Evolutionary conservation across 306 rosid species (phyloP).

Genomic region (Alnus rubra): DNA sequence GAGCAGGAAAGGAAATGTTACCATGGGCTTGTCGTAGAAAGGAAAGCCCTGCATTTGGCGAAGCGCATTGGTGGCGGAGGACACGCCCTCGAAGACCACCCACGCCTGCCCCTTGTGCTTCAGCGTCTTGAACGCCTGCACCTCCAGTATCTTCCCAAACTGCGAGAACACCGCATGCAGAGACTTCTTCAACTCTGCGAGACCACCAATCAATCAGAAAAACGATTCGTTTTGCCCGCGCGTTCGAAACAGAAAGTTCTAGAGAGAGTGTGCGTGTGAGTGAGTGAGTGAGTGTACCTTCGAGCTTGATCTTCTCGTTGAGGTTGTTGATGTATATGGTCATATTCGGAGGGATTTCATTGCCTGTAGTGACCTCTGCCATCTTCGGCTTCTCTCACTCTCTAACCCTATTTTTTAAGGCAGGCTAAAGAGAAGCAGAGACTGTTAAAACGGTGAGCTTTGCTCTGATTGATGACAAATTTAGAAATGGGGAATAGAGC

Average conservation of each 20-base stretch:
- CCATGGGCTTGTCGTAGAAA: conserved; percentile 97
- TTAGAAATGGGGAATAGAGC: neutral
- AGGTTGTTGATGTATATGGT: conserved; percentile 97
- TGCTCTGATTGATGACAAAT: neutral
- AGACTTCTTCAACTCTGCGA: conserved; percentile 85
- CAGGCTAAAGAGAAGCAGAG: neutral
- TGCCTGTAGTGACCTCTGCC: conserved; percentile 59
- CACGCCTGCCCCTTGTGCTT: conserved; percentile 99
- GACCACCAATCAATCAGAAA: conserved; percentile 2
- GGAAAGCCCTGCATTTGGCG: conserved; percentile 99
- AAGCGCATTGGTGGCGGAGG: conserved; percentile 89
- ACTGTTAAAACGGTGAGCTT: neutral
- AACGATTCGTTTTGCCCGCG: neutral
- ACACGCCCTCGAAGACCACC: conserved; percentile 86
- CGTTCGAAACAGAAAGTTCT: neutral
- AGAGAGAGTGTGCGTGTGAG: neutral
- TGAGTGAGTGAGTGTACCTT: conserved; percentile 37
- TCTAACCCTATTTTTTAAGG: neutral
- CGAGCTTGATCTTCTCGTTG: conserved; percentile 93
- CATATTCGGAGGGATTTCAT: conserved; percentile 57
- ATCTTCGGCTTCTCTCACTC: conserved; percentile 24
- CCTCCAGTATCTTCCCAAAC: conserved; percentile 94
- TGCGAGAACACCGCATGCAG: conserved; percentile 87
- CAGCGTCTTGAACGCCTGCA: conserved; percentile 80
- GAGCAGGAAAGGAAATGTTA: conserved; percentile 15